Conservation (phyloP, 352 stramenopile genomes). For the Phytophthora nicotianae region DNA sequence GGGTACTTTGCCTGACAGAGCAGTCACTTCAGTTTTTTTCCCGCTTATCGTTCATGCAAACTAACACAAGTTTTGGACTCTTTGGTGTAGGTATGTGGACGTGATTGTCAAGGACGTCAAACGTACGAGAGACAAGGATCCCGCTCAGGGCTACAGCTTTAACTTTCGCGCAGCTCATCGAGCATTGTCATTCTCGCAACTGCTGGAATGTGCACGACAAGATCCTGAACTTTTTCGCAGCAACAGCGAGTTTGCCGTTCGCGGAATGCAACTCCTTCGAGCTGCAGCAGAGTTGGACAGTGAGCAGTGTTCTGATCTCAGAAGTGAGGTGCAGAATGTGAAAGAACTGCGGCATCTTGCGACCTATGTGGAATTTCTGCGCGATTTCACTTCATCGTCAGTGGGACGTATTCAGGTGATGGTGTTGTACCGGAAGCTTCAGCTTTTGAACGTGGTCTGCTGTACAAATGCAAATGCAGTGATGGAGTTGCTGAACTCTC, state of each 20-base stretch:
- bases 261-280: constrained; percentile 35
- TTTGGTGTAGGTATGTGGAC: constrained; percentile 28
- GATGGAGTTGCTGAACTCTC: constrained; percentile 17
- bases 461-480: constrained; percentile 15
- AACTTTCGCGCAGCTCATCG: constrained; percentile 41
- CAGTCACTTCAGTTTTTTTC: not conserved
- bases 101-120: constrained; percentile 52
- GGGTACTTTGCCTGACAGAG: constrained; percentile 31
- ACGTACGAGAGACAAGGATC: constrained; percentile 9
- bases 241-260: constrained; percentile 39
- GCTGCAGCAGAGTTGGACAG: constrained; percentile 24
- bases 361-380: constrained; percentile 33
- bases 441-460: constrained; percentile 22
- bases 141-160: constrained; percentile 29
- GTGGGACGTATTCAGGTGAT: constrained; percentile 25
- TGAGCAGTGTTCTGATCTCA: constrained; percentile 15
- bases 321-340: constrained; percentile 8
- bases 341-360: constrained; percentile 33
- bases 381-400: constrained; percentile 22
- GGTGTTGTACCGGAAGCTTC: constrained; percentile 29
- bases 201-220: constrained; percentile 33
- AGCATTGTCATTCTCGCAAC: constrained; percentile 41
- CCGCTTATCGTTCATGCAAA: not conserved
- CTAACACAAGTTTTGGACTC: not conserved
- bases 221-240: constrained; percentile 33